Evolutionary conservation across 495 filamentous ascomycete species (phyloP), one percentile per base, ranked within the genome.

Genomic region (Lasiosphaeriaceae sp.): DNA sequence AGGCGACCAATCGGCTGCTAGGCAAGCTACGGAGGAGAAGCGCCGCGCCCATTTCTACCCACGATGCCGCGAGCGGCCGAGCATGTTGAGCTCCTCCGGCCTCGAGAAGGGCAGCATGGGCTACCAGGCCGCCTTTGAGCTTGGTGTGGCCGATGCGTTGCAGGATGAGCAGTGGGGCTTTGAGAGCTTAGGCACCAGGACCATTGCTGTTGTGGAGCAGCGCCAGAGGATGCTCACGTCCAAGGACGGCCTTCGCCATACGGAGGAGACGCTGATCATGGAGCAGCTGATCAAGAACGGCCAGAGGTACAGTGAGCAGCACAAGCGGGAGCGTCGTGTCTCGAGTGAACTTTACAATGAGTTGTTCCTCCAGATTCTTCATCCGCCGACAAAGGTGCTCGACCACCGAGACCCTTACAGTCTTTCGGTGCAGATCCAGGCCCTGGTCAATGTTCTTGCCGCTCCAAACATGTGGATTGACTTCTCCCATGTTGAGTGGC

Each of bases 401-500:
- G 83, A 84, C 43, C 73, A 74, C 31, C 73, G 76, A 45, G 80
- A 86, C 59, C 83, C 81, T 6, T 82, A 83, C 62, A 82, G 81
- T 49, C 66, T 85, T 4, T 73, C 77, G 23, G 82, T 85, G 9
- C 83, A 86, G 63, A 83, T 84, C 35, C 66, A 78, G 41, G 76
- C 80, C 17, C 62, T 87, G 11, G 78, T 85, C 44, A 75, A 79
- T 51, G 76, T 80, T 12, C 76, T 87, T 23, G 74, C 78, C 0
- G 67, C 76, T 9, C 74, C 77, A 34, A 80, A 81, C 51, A 72
- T 81, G 49, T 96, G 90, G 90, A 74, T 87, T 16, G 84, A 96
- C 65, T 91, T 96, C 62, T 87, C 86, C 43, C 72, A 86, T 22
- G 82, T 90, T 0, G 89, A 92, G 64, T 93, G 89, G 89, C 79